phyloP scores from a whole-genome alignment of 108 stramenopile species.

The Poteriospumella lacustris region DNA sequence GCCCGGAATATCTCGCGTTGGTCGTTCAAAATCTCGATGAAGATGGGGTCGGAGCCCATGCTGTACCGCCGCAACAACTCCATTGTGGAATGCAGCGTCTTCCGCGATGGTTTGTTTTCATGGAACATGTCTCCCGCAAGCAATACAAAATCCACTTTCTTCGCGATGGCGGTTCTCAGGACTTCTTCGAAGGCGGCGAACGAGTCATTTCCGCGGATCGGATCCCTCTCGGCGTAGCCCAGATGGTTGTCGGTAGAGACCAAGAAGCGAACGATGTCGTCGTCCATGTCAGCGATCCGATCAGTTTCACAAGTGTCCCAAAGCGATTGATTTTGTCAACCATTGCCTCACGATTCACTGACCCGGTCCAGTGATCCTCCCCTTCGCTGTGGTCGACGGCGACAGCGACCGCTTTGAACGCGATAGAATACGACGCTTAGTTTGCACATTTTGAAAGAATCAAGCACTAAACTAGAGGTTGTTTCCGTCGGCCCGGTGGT shows the following conservation, averaged over 20 bases:
- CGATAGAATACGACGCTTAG: too few relatives aligned
- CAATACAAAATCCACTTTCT: slow-evolving; percentile 74
- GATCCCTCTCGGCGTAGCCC: slow-evolving; percentile 82
- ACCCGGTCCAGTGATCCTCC: too few relatives aligned
- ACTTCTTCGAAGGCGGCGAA: slow-evolving; percentile 94
- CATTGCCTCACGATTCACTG: too few relatives aligned
- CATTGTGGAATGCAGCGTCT: slow-evolving; percentile 80
- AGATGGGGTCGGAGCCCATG: slow-evolving; percentile 77
- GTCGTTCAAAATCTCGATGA: slow-evolving; percentile 71
- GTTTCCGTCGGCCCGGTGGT: too few relatives aligned
- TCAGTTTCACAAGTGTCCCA: too few relatives aligned
- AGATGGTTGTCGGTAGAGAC: slow-evolving; percentile 93
- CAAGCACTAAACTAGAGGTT: too few relatives aligned
- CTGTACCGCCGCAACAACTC: slow-evolving; percentile 78
- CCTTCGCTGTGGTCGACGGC: too few relatives aligned
- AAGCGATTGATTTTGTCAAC: too few relatives aligned
- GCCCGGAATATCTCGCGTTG: slow-evolving; percentile 38
- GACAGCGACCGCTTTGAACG: too few relatives aligned
- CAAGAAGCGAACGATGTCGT: slow-evolving; percentile 73
- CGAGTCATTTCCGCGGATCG: slow-evolving; percentile 80
- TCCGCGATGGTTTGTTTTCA: slow-evolving; percentile 84
- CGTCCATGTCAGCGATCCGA: slow-evolving; percentile 27
- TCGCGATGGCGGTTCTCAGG: slow-evolving; percentile 60
- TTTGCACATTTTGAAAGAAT: too few relatives aligned
- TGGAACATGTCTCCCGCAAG: slow-evolving; percentile 94